phyloP scores from a whole-genome alignment of 768 basidiomycete species.

The Xerocomus brunneocitrinus region DNA sequence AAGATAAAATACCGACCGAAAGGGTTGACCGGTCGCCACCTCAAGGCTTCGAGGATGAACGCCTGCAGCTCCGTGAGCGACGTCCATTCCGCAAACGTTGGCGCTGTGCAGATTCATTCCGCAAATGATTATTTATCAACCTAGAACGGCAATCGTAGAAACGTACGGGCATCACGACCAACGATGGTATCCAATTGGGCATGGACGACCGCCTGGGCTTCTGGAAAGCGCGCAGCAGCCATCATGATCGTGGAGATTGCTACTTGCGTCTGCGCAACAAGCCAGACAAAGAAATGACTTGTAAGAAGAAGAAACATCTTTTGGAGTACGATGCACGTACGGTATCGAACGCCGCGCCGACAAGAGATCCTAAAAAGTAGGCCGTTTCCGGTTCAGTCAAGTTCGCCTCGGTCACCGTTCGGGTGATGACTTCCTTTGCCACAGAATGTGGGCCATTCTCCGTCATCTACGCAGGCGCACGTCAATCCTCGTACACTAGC shows the following conservation, averaged over 20 bases:
- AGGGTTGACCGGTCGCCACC: constrained; percentile 37
- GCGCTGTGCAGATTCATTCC: neutral
- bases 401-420: too few species aligned
- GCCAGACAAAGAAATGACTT: too few species aligned
- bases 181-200: constrained; percentile 36
- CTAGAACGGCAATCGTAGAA: neutral
- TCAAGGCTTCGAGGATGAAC: constrained; percentile 34
- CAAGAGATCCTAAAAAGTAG: too few species aligned
- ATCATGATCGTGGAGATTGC: constrained; percentile 30
- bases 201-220: constrained; percentile 32
- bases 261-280: constrained; percentile 19
- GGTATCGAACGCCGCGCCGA: constrained; percentile 59
- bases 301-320: too few species aligned
- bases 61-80: constrained; percentile 34
- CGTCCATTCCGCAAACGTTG: constrained; percentile 26
- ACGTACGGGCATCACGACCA: constrained; percentile 32
- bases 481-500: neutral
- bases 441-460: too few species aligned
- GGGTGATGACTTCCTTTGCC: too few species aligned
- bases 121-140: neutral
- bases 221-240: constrained; percentile 36
- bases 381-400: too few species aligned
- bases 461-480: constrained; percentile 13
- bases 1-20: constrained; percentile 17
- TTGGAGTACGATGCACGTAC: constrained; percentile 11